Conservation (phyloP, 768 basidiomycete species). For the Mycena sanguinolenta region DNA sequence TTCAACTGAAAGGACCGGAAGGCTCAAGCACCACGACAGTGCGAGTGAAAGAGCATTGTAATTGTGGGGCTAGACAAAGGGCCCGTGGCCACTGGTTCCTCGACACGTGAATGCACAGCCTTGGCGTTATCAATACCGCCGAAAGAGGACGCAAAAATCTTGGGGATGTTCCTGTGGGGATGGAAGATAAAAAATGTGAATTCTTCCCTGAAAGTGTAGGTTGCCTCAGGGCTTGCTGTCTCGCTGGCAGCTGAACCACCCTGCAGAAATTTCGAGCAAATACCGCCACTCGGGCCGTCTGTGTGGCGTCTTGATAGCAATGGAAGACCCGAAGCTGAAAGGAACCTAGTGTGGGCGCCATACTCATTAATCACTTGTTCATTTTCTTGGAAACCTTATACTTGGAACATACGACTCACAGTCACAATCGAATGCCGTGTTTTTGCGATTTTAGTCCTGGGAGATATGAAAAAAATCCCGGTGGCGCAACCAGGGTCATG, state of each 20-base stretch:
- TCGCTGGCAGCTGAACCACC: not conserved
- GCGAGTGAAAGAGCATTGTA: constrained; percentile 5
- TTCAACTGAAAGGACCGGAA: not conserved
- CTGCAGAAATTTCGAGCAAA: not conserved
- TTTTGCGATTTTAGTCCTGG: no score
- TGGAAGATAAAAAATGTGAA: not conserved
- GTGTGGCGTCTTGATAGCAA: constrained; percentile 30
- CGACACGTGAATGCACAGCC: constrained; percentile 28
- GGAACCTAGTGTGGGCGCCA: not conserved
- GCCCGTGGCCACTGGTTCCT: no score
- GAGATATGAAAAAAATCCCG: no score
- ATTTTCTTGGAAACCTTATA: not conserved
- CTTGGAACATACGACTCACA: not conserved
- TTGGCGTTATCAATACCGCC: not conserved
- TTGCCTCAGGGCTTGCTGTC: not conserved
- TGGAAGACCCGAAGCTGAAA: not conserved
- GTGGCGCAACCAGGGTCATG: no score
- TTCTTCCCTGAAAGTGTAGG: not conserved
- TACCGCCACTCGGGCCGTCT: not conserved
- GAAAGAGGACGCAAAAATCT: not conserved
- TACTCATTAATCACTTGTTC: not conserved
- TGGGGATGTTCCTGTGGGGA: not conserved
- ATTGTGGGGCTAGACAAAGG: constrained; percentile 26
- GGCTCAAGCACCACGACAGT: constrained; percentile 13
- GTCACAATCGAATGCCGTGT: not conserved